Evolutionary conservation across 1,139 yeast species (phyloP).

Genomic region (Hansenula lynferdii): DNA sequence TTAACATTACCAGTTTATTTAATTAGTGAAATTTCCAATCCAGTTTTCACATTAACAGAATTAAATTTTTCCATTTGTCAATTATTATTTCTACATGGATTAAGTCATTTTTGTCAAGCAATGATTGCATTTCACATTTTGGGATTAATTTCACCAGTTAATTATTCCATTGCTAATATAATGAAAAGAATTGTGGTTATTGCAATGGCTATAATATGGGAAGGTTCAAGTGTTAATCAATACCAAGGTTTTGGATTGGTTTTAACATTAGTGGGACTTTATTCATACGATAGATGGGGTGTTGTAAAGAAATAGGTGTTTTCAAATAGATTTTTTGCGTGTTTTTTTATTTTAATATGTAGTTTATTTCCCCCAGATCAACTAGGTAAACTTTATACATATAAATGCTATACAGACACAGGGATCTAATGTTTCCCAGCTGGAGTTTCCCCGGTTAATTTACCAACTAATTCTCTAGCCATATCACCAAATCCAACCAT

Average conservation of each 20-base stretch:
- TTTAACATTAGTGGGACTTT: conserved; percentile 61
- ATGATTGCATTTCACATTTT: conserved; percentile 85
- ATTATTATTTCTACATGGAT: conserved; percentile 57
- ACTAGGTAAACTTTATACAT: neutral
- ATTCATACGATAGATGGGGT: conserved; percentile 77
- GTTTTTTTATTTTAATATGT: neutral
- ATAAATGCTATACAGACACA: too few species aligned
- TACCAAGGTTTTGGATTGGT: conserved; percentile 65
- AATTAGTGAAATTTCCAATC: conserved; percentile 48
- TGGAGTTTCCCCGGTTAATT: conserved; percentile 50
- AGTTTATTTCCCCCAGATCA: neutral
- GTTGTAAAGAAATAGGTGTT: conserved; percentile 20
- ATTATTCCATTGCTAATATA: conserved; percentile 87
- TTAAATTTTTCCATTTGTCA: conserved; percentile 31
- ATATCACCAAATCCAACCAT: conserved; percentile 99
- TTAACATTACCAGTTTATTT: conserved; percentile 78
- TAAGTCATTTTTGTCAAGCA: conserved; percentile 81
- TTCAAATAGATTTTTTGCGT: neutral
- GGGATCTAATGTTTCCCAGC: conserved; percentile 36
- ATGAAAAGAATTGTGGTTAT: conserved; percentile 85
- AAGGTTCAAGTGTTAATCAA: conserved; percentile 52
- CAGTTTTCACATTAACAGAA: conserved; percentile 29
- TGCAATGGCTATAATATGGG: conserved; percentile 73
- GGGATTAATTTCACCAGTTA: conserved; percentile 82
- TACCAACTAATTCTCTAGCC: conserved; percentile 62